phyloP scores from a whole-genome alignment of 345 rosid genomes.

The Eucalyptus urophylla region DNA sequence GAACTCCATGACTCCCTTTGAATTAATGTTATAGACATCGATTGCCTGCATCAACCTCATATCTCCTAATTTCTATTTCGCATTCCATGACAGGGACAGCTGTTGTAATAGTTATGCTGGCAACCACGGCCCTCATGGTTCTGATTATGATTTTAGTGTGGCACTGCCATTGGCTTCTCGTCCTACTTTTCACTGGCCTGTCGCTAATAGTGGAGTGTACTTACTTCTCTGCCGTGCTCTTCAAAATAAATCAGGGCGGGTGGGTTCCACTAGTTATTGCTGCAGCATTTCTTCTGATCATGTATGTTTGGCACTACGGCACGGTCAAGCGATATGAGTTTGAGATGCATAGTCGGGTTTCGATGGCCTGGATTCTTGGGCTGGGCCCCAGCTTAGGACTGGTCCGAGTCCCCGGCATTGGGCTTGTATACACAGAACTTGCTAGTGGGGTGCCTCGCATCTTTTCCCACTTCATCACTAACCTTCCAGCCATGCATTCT shows the following conservation, averaged over 20 bases:
- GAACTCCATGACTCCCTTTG: background rate
- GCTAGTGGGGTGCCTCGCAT: constrained; percentile 81
- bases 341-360: constrained; percentile 64
- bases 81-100: constrained; percentile 45
- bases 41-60: background rate
- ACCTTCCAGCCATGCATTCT: constrained; percentile 71
- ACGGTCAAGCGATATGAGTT: constrained; percentile 66
- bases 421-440: constrained; percentile 77
- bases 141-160: constrained; percentile 70
- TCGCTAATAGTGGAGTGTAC: constrained; percentile 47
- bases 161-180: constrained; percentile 71
- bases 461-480: constrained; percentile 82
- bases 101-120: constrained; percentile 63
- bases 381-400: constrained; percentile 87
- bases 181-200: constrained; percentile 39
- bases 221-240: constrained; percentile 54
- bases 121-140: constrained; percentile 59
- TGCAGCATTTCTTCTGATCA: constrained; percentile 46
- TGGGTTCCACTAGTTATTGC: constrained; percentile 80
- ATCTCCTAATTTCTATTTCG: background rate
- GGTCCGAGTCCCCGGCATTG: constrained; percentile 81
- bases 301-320: constrained; percentile 71
- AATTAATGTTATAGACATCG: background rate
- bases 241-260: constrained; percentile 68
- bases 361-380: constrained; percentile 82